Evolutionary conservation across 768 basidiomycete species (phyloP).

Genomic region (Paxillus involutus): DNA sequence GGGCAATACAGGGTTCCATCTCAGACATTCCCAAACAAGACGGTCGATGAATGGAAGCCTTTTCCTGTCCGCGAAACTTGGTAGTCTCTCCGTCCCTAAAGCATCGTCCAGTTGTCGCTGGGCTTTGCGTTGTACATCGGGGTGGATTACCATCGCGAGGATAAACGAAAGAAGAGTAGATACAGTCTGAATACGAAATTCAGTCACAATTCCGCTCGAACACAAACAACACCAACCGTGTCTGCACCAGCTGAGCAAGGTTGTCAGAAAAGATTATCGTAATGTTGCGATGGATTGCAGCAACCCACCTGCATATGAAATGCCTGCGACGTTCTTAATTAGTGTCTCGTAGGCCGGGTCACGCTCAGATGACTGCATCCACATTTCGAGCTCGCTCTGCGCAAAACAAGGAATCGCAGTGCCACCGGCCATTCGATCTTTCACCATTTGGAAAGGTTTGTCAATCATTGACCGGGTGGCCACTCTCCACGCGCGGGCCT

Average conservation of each 20-base stretch:
- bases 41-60: constrained; percentile 43
- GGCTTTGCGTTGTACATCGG: constrained; percentile 45
- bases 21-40: constrained; percentile 33
- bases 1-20: constrained; percentile 44
- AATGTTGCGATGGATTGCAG: background rate
- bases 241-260: constrained; percentile 22
- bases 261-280: constrained; percentile 4
- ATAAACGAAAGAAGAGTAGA: constrained; percentile 49
- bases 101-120: constrained; percentile 54
- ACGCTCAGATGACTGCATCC: constrained; percentile 13
- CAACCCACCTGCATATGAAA: constrained; percentile 44
- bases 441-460: constrained; percentile 42
- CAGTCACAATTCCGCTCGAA: constrained; percentile 27
- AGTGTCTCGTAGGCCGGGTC: constrained; percentile 41
- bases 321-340: constrained; percentile 50
- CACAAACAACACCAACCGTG: constrained; percentile 17
- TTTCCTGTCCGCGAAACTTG: constrained; percentile 38
- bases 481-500: constrained; percentile 42
- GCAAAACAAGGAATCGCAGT: constrained; percentile 42
- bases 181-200: constrained; percentile 40
- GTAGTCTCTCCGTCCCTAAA: constrained; percentile 45
- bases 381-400: constrained; percentile 39
- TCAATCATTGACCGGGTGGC: constrained; percentile 30
- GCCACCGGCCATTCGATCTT: constrained; percentile 42
- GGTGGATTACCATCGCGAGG: constrained; percentile 54